Evolutionary conservation across 495 filamentous ascomycete genomes (phyloP).

Genomic region (Astrothelium macrocarpum): DNA sequence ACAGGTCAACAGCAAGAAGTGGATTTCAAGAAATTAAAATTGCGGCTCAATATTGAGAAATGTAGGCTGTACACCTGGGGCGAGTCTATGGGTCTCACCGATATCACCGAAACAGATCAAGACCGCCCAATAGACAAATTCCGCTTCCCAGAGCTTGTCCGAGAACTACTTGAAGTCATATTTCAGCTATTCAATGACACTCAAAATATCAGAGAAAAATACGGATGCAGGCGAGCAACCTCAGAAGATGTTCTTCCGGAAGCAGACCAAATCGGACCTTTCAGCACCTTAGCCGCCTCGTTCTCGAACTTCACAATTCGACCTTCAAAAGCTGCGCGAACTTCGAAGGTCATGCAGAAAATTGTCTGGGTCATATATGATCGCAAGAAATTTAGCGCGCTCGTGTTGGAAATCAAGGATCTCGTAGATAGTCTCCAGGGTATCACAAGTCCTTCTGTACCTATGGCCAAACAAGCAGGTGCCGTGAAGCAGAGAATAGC

Average conservation of each 20-base stretch:
- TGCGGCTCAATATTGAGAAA: constrained; percentile 17
- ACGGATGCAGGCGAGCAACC: not conserved
- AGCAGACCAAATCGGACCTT: not conserved
- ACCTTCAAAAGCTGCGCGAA: not conserved
- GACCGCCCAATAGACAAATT: not conserved
- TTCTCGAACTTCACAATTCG: not conserved
- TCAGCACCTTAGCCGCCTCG: not conserved
- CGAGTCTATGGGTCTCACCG: constrained; percentile 12
- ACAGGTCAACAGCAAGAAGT: constrained; percentile 5
- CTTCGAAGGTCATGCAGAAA: not conserved
- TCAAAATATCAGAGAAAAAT: not conserved
- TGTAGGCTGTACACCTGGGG: constrained; percentile 14
- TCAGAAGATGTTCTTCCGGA: not conserved
- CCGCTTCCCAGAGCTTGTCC: not conserved
- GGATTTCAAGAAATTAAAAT: constrained; percentile 11
- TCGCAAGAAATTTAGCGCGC: not conserved
- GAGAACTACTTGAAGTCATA: not conserved
- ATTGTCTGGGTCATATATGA: not conserved
- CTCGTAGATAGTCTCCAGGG: not conserved
- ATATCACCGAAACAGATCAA: not conserved
- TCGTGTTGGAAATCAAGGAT: not conserved
- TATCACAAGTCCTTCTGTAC: not conserved
- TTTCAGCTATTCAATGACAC: not conserved
- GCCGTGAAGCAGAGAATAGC: not conserved
- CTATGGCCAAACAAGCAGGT: not conserved